A percentile compares a stretch with the other conserved stretches of the same genome.
Conservation (phyloP, 2,329 filamentous ascomycete species). For the Calycina herbarum region DNA sequence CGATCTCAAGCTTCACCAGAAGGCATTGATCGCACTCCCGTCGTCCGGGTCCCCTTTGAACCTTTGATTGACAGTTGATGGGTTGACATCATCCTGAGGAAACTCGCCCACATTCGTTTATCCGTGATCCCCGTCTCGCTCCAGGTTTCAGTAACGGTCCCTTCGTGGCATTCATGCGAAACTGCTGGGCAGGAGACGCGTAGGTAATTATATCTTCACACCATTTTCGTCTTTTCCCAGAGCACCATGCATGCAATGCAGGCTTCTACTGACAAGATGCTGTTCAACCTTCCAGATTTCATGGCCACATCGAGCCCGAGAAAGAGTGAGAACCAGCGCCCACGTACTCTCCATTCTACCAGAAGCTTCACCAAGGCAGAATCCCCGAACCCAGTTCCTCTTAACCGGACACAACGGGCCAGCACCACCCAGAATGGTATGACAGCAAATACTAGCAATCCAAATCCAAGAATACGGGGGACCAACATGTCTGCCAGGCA, state of each 20-base stretch:
- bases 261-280: slow-evolving; percentile 34
- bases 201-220: slow-evolving; percentile 20
- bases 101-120: slow-evolving; percentile 27
- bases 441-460: slow-evolving; percentile 20
- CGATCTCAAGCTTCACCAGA: background rate
- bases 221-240: slow-evolving; percentile 12
- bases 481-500: slow-evolving; percentile 26
- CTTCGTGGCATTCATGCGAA: slow-evolving; percentile 36
- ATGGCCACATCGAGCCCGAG: slow-evolving; percentile 33
- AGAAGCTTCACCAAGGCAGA: slow-evolving; percentile 43
- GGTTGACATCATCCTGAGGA: background rate
- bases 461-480: slow-evolving; percentile 21
- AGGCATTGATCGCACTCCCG: background rate
- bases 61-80: background rate
- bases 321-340: slow-evolving; percentile 32
- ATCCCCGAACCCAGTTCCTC: slow-evolving; percentile 25
- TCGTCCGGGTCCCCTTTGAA: background rate
- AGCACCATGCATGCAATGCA: slow-evolving; percentile 25
- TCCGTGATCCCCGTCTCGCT: slow-evolving; percentile 28
- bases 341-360: slow-evolving; percentile 39
- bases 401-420: slow-evolving; percentile 30
- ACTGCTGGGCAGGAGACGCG: slow-evolving; percentile 23
- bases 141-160: slow-evolving; percentile 32
- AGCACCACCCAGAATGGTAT: slow-evolving; percentile 37
- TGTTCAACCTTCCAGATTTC: slow-evolving; percentile 35